These are phyloP conservation scores for Ochromonas danica DNA, from an alignment of 108 stramenopile species.

Conservation along the genomic window DNA sequence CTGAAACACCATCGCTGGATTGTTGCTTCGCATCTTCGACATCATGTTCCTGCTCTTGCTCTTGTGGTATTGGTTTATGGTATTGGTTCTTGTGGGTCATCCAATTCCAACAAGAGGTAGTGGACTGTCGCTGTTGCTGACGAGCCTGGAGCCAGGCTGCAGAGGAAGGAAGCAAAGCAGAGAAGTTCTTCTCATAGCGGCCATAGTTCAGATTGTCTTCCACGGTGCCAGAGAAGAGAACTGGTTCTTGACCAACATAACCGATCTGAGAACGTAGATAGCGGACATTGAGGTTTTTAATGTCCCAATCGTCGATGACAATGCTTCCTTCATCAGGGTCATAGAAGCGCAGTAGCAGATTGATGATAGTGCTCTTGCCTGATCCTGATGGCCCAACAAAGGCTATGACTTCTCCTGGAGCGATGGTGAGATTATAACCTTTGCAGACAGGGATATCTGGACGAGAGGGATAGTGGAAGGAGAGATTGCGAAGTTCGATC, in stretches of 20 bases:
- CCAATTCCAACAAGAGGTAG: too few relatives aligned
- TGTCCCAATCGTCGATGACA: constrained; percentile 45
- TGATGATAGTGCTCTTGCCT: constrained; percentile 51
- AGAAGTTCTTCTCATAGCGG: too few relatives aligned
- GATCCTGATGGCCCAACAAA: constrained; percentile 65
- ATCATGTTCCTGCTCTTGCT: too few relatives aligned
- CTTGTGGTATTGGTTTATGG: too few relatives aligned
- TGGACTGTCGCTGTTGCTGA: too few relatives aligned
- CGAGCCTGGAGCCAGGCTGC: too few relatives aligned
- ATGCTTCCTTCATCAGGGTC: constrained; percentile 55
- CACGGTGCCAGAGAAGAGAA: constrained; percentile 59
- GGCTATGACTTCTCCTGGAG: constrained; percentile 61
- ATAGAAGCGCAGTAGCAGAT: constrained; percentile 58
- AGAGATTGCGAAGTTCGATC: too few relatives aligned
- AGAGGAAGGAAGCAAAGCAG: too few relatives aligned
- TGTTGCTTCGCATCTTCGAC: too few relatives aligned
- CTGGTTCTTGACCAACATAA: constrained; percentile 84
- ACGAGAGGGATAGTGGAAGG: too few relatives aligned
- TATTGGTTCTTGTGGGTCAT: too few relatives aligned
- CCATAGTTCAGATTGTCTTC: not conserved
- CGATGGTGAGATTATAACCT: constrained; percentile 46
- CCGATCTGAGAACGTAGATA: constrained; percentile 53
- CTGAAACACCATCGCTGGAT: too few relatives aligned
- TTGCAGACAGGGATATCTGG: not conserved
- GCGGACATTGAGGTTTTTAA: constrained; percentile 23